Evolutionary conservation across 2,329 filamentous ascomycete genomes (phyloP), one percentile per base, ranked within the genome.

Genomic region (Trichophyton benhamiae): DNA sequence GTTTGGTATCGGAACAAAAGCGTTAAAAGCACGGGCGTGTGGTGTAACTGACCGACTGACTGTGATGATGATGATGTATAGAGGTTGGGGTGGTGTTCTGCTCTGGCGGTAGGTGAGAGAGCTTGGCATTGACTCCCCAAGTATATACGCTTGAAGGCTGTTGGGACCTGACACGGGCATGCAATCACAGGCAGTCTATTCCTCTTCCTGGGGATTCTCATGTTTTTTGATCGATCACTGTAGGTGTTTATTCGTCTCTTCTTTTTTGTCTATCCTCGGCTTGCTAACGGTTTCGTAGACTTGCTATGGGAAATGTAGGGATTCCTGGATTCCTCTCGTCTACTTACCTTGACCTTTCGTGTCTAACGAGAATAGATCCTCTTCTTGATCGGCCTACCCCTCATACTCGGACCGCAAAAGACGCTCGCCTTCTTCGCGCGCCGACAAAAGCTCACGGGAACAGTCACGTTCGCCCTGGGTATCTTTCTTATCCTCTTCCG

Each of bases 171-270:
- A 22, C 44, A 48, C 25, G 42, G 42, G 33, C n/a, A 44, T n/a
- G 49, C 9, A 13, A 57, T 38, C 63, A 61, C 73, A 95, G 92
- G 92, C 75, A 90, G 88, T 67, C 87, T 97, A 80, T 99, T 99
- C 81, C 84, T 99, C 62, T 83, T 96, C 72, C 89, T 90, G 71
- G 94, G 94, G 64, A 89, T 99, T 8, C 82, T 99, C 76, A 83
- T 99, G 77, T 97, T 99, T 79, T 99, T 99, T 79, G 94, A 99
- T 77, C 85, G 94, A 66, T 89, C 94, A 70, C 91, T 97, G 89
- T 92, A 79, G 71, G 86, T 80, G 8, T 20, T 20, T 20, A 48
- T 60, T 36, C 25, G 15, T 20, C 48, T 38, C 33, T 38, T 13
- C 33, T 38, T 38, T 38, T 13, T 3, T 38, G 6, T 9, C 30